Base-by-base conservation (phyloP, 2,329 filamentous ascomycete species). In the Knoxdaviesia proteae region DNA sequence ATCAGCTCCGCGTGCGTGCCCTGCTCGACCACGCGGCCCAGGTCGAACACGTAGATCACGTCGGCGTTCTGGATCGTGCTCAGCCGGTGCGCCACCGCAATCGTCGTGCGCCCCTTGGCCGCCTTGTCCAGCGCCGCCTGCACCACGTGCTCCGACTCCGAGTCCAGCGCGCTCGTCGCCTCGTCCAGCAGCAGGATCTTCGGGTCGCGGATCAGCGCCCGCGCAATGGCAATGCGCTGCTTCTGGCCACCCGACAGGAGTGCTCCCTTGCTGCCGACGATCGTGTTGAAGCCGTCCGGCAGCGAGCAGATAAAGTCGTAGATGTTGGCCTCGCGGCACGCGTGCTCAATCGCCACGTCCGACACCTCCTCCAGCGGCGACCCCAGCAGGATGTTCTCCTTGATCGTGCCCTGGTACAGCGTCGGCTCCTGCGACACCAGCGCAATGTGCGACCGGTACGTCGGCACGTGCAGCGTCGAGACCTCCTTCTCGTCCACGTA, bases 381-480 rank as follows among this genome's bases (percentile, higher is more conserved):
- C 7, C 86, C 84, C 2, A 96, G 71, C 5, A 93, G 61, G 47
- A 96, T 84, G 56, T 96, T 96, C 34, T 96, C 87, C 49, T 71
- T 74, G 52, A 98, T 84, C 0, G 80, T 87, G 38, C 88, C 90
- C 57, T 93, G 86, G 60, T 94, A 98, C 0, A 98, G 63, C 0
- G 88, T 94, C 0, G 90, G 88, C 56, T 96, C 90, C 56, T 96
- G 90, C 34, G 80, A 86, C 9, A 98, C 88, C 7, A 98, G 77
- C 0, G 88, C 80, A 48, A 96, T 72, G 56, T 78, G 74, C 11
- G 71, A 77, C 42, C 90, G 79, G 61, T 94, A 94, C 44, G 87
- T 76, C 58, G 83, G 86, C 53, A 94, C 67, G 52, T 93, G 88
- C 40, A 94, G 66, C 7, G 67, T 68, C 46, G 75, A 79, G 52